Evolutionary conservation across 129 eudicot genomes (phyloP).

Genomic region (Mikania micrantha): DNA sequence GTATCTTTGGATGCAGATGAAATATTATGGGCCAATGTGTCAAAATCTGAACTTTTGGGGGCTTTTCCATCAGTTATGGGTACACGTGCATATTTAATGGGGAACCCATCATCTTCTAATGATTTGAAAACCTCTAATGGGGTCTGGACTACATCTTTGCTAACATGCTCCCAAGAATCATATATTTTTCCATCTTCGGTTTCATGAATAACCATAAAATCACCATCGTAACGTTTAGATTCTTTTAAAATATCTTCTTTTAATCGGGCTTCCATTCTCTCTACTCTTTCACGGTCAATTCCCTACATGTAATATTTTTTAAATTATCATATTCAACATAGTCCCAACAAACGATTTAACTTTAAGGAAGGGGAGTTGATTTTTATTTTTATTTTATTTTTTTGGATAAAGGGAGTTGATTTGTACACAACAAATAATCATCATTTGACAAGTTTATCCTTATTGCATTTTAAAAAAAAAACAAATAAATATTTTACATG

Average conservation of each 20-base stretch:
- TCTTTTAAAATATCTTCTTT: conserved; percentile 87
- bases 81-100: conserved; percentile 87
- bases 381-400: too few relatives aligned
- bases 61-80: conserved; percentile 99
- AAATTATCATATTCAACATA: conserved; percentile 7
- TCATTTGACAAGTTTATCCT: background rate
- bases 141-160: conserved; percentile 58
- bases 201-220: conserved; percentile 93
- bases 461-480: background rate
- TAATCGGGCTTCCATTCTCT: conserved; percentile 87
- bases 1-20: conserved; percentile 81
- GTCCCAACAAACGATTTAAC: background rate
- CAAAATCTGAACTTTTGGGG: conserved; percentile 94
- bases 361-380: background rate
- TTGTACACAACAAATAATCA: background rate
- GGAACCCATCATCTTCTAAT: conserved; percentile 70
- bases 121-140: conserved; percentile 81
- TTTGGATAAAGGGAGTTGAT: too few relatives aligned
- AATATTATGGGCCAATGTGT: conserved; percentile 67
- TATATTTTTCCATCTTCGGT: conserved; percentile 71
- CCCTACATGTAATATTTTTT: conserved; percentile 48
- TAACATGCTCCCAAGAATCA: conserved; percentile 91
- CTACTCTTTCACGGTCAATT: conserved; percentile 89
- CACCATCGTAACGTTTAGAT: conserved; percentile 72
- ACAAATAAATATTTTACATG: background rate